A percentile compares a stretch with the other conserved stretches of the same genome.
Conservation (phyloP, 2,329 filamentous ascomycete genomes). For the Curvularia verruculosa region DNA sequence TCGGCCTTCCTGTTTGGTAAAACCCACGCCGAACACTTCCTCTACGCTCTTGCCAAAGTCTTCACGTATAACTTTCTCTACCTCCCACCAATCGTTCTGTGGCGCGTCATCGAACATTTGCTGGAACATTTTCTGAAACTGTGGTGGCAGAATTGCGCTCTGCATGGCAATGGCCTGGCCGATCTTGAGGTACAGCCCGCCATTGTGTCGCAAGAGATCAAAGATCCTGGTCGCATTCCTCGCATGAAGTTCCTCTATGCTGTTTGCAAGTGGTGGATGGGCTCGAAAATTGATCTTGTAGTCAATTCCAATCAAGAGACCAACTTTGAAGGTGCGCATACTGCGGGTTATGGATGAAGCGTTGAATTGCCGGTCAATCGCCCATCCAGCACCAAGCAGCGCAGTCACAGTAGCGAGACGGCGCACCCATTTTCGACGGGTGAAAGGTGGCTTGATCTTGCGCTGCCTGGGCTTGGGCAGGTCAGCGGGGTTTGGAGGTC, state of each 20-base stretch:
- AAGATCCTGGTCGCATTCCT: conserved; percentile 85
- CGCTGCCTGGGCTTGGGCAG: conserved; percentile 62
- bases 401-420: conserved; percentile 69
- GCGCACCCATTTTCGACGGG: conserved; percentile 76
- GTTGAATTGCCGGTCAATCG: conserved; percentile 75
- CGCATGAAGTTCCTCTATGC: conserved; percentile 77
- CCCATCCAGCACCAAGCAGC: conserved; percentile 67
- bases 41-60: conserved; percentile 85
- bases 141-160: conserved; percentile 87
- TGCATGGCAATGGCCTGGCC: conserved; percentile 99
- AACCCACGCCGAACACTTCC: conserved; percentile 91
- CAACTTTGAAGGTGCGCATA: conserved; percentile 78
- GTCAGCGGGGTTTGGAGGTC: conserved; percentile 77
- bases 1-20: conserved; percentile 67
- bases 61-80: conserved; percentile 82
- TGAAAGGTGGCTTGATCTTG: conserved; percentile 72
- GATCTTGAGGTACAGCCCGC: conserved; percentile 95
- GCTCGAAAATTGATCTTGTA: conserved; percentile 97
- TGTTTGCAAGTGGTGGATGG: conserved; percentile 74
- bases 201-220: conserved; percentile 81
- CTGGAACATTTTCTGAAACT: conserved; percentile 95
- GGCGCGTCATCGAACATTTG: conserved; percentile 98
- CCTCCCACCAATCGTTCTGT: conserved; percentile 85
- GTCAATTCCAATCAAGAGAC: conserved; percentile 81
- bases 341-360: conserved; percentile 80